Percentiles rank a stretch among this genome's conserved stretches.
Conservation (phyloP, 208 protist species). For the Phytomonas francai region DNA sequence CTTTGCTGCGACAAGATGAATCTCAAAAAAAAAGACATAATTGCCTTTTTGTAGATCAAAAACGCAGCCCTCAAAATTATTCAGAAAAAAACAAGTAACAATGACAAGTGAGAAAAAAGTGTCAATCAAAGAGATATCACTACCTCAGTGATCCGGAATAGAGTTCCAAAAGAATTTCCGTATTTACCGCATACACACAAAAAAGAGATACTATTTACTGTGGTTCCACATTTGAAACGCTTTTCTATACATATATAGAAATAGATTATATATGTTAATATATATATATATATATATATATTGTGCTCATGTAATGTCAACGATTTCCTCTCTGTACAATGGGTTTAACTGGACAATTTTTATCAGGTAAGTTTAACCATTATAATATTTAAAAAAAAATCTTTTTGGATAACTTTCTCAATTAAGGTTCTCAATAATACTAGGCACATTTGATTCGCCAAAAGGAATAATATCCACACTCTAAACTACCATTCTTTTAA, state of each 20-base stretch:
- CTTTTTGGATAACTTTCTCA: background rate
- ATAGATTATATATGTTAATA: too few relatives aligned
- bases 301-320: background rate
- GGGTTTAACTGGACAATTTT: background rate
- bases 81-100: background rate
- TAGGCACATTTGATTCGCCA: background rate
- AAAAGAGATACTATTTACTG: background rate
- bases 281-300: background rate
- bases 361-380: conserved; percentile 1
- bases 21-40: background rate
- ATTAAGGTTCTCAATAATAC: background rate
- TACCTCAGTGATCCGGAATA: background rate
- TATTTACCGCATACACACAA: background rate
- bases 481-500: background rate
- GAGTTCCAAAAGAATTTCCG: background rate
- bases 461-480: background rate
- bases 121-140: background rate
- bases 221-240: background rate
- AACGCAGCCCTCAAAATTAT: background rate
- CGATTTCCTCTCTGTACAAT: background rate
- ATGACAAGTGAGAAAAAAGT: background rate
- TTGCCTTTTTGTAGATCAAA: background rate
- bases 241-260: background rate
- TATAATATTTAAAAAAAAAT: background rate
- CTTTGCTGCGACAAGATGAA: background rate